phyloP scores from a whole-genome alignment of 306 rosid genomes.

The Ormosia semicastrata region DNA sequence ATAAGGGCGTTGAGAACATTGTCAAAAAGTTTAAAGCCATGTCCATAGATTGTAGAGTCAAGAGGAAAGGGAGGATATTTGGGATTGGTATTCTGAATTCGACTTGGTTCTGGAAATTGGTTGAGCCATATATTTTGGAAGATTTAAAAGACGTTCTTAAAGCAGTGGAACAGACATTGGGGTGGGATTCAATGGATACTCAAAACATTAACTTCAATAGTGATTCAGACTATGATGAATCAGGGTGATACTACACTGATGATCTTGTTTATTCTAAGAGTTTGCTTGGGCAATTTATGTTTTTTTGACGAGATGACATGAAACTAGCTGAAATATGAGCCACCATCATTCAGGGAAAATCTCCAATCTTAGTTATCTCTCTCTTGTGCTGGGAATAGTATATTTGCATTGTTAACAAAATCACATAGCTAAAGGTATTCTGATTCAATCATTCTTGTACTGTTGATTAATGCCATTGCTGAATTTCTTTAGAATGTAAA shows the following conservation, averaged over 20 bases:
- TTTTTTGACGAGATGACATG: neutral
- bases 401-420: neutral
- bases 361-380: neutral
- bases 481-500: neutral
- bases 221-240: conserved; percentile 52
- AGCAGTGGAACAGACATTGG: conserved; percentile 33
- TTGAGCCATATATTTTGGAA: conserved; percentile 62
- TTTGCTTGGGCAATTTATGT: conserved; percentile 12
- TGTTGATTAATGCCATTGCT: neutral
- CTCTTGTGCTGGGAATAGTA: neutral
- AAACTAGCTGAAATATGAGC: neutral
- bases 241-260: neutral
- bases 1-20: conserved; percentile 71
- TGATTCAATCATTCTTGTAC: neutral
- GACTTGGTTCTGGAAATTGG: conserved; percentile 73
- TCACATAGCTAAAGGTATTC: neutral
- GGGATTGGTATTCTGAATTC: conserved; percentile 87
- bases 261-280: neutral
- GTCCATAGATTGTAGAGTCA: conserved; percentile 78
- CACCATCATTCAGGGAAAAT: neutral
- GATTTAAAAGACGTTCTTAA: conserved; percentile 45
- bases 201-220: conserved; percentile 49
- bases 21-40: conserved; percentile 57
- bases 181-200: conserved; percentile 28
- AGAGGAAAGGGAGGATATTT: conserved; percentile 71